phyloP scores from a whole-genome alignment of 176 grass and related monocot species.

The Aegilops tauschii region DNA sequence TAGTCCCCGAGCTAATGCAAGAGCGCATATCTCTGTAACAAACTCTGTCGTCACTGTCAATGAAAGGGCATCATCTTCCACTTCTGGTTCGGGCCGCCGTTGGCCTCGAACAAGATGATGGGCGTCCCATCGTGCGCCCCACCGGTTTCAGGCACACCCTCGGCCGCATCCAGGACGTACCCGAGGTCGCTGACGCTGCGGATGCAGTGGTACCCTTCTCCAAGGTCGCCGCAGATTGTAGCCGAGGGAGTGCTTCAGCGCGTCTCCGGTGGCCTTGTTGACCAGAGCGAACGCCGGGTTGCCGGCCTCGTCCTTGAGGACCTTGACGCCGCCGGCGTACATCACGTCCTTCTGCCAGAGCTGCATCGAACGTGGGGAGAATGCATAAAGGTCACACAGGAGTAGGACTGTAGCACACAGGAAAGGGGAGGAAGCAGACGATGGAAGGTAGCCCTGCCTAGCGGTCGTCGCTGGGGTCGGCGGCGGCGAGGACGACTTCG shows the following conservation, averaged over 20 bases:
- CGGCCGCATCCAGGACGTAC: constrained; percentile 1
- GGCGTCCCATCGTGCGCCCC: constrained; percentile 2
- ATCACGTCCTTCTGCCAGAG: constrained; percentile 46
- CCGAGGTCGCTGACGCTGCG: neutral
- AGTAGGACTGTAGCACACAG: too few relatives aligned
- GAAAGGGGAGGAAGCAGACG: too few relatives aligned
- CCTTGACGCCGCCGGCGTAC: constrained; percentile 28
- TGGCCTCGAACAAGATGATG: neutral
- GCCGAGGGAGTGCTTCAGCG: constrained; percentile 2
- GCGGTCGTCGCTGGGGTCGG: constrained; percentile 19
- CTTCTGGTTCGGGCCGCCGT: neutral
- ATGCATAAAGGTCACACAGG: too few relatives aligned
- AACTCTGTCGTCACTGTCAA: neutral
- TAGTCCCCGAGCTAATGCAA: too few relatives aligned
- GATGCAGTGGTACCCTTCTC: neutral
- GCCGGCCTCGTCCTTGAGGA: constrained; percentile 44
- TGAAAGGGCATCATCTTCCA: neutral
- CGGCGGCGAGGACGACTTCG: constrained; percentile 28
- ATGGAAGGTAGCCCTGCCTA: constrained; percentile 22
- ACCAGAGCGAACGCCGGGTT: constrained; percentile 42
- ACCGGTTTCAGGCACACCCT: neutral
- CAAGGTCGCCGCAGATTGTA: neutral
- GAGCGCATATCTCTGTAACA: too few relatives aligned
- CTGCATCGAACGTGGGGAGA: neutral
- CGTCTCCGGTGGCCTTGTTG: constrained; percentile 49